A percentile compares a stretch with the other conserved stretches of the same genome.
Conservation (phyloP, 2,329 filamentous ascomycete species). For the Pseudodiploospora longispora region DNA sequence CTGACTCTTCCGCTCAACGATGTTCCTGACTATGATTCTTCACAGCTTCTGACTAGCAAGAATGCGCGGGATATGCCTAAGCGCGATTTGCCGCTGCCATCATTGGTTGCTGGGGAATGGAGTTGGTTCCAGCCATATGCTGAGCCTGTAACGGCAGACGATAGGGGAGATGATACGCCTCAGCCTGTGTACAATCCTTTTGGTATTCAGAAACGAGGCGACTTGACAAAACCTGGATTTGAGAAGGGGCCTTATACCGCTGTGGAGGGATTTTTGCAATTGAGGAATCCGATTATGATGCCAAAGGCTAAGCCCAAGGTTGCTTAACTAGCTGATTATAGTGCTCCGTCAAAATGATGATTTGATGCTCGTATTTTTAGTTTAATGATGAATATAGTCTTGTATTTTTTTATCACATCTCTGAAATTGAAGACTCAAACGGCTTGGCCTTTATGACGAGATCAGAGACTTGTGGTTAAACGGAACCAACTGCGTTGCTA, state of each 20-base stretch:
- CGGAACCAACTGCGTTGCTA: too few species aligned
- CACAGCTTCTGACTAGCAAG: slow-evolving; percentile 1
- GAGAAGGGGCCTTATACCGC: slow-evolving; percentile 5
- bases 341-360: too few species aligned
- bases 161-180: neutral
- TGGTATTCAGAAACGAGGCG: slow-evolving; percentile 4
- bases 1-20: slow-evolving; percentile 11
- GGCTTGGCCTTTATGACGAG: too few species aligned
- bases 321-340: too few species aligned
- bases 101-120: neutral
- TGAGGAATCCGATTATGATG: slow-evolving; percentile 6
- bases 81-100: neutral
- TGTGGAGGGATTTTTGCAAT: slow-evolving; percentile 5
- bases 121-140: slow-evolving; percentile 3
- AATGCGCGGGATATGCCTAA: neutral
- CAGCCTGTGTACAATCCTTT: slow-evolving; percentile 1
- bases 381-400: too few species aligned
- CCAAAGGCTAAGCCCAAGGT: neutral
- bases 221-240: slow-evolving; percentile 4
- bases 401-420: too few species aligned
- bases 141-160: neutral
- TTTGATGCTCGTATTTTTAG: too few species aligned
- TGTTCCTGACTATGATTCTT: slow-evolving; percentile 1
- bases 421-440: too few species aligned
- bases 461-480: too few species aligned